Evolutionary conservation across 2,329 filamentous ascomycete genomes (phyloP).

Genomic region (Orbilia blumenaviensis): DNA sequence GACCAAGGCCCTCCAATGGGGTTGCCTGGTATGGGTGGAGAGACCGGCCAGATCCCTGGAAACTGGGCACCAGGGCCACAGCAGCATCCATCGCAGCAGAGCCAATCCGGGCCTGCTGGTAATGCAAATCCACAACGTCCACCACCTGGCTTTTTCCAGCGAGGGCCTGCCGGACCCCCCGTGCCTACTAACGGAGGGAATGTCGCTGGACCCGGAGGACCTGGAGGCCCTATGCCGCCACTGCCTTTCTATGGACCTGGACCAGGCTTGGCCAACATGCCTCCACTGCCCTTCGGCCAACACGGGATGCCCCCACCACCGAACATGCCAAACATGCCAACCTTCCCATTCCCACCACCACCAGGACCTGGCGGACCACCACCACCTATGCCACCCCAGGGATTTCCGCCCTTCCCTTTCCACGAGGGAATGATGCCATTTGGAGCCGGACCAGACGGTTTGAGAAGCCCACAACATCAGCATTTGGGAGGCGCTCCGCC

Average conservation of each 20-base stretch:
- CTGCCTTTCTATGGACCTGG: constrained; percentile 49
- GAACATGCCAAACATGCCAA: constrained; percentile 47
- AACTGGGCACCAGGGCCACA: constrained; percentile 45
- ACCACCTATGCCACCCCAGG: constrained; percentile 27
- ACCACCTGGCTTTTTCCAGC: constrained; percentile 46
- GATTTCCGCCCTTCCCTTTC: constrained; percentile 47
- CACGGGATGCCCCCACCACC: constrained; percentile 50
- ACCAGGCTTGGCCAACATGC: constrained; percentile 46
- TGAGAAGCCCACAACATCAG: constrained; percentile 49
- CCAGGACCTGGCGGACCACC: constrained; percentile 27
- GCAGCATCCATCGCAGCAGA: constrained; percentile 38
- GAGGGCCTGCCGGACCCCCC: constrained; percentile 45
- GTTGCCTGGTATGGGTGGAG: constrained; percentile 42
- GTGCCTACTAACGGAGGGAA: constrained; percentile 45
- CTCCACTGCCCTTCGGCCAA: constrained; percentile 46
- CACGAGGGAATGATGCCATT: constrained; percentile 51
- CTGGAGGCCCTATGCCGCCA: constrained; percentile 47
- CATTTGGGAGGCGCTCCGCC: constrained; percentile 44
- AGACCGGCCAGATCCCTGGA: constrained; percentile 44
- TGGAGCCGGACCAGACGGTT: constrained; percentile 34
- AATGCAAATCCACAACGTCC: constrained; percentile 47
- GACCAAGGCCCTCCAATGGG: constrained; percentile 52
- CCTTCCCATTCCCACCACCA: constrained; percentile 46
- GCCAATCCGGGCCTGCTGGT: constrained; percentile 15
- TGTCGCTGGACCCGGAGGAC: constrained; percentile 38